Evolutionary conservation across 2,329 filamentous ascomycete genomes (phyloP).

Genomic region (Magnaporthales sp.): DNA sequence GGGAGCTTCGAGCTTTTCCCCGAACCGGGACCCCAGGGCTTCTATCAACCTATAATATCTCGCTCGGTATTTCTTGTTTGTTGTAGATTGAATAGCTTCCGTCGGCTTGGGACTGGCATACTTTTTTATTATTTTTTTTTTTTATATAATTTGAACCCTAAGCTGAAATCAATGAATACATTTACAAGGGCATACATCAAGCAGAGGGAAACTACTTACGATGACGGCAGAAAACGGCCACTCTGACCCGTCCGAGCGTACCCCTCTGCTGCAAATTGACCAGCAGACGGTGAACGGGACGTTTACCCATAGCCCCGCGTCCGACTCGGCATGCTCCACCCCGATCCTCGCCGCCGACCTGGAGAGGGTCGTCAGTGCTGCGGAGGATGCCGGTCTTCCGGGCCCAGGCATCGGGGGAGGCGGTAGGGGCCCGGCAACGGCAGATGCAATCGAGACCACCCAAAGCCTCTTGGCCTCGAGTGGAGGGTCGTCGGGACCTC

Average conservation of each 20-base stretch:
- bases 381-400: slow-evolving; percentile 4
- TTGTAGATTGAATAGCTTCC: background rate
- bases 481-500: slow-evolving; percentile 19
- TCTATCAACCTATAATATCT: background rate
- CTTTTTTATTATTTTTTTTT: background rate
- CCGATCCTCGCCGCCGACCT: slow-evolving; percentile 2
- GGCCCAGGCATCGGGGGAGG: slow-evolving; percentile 1
- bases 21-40: too few relatives aligned
- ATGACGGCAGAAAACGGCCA: background rate
- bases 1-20: background rate
- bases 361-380: slow-evolving; percentile 2
- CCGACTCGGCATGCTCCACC: background rate
- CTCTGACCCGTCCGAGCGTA: background rate
- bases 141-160: background rate
- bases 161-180: background rate
- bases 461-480: background rate
- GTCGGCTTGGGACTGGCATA: background rate
- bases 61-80: background rate
- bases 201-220: background rate
- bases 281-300: background rate
- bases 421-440: background rate
- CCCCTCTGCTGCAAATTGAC: background rate
- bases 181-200: background rate
- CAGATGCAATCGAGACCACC: background rate
- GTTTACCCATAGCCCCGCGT: background rate